Base-by-base conservation (phyloP, 225 moss, liverwort and hornwort genomes). In the Ulota crispa region DNA sequence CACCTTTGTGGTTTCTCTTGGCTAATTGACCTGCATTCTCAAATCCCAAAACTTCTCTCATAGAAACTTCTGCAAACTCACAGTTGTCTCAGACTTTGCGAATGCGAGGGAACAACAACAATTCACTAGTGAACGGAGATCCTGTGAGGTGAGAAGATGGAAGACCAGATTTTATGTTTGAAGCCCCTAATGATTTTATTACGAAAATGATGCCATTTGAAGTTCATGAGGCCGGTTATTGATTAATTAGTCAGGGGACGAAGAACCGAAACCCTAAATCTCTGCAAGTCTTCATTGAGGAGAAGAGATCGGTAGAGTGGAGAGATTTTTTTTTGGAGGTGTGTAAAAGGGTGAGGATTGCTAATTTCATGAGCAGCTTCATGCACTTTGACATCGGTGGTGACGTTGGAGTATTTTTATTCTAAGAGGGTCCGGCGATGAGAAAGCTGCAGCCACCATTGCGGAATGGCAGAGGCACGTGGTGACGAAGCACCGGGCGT, bases 251-350 rank as follows among this genome's bases (percentile, higher is more conserved):
- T 60, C 59, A 82, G 23, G 61, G 76, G 47, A 61, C 60, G 13
- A 34, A 60, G 60, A 76, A 76, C 45, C 21, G 76, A 68, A 82
- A 76, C 68, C 61, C 82, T 82, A 76, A 75, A 60, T 59, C 47
- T 75, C 82, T 34, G 45, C 68, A 59, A 34, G 75, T 34, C 24
- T 47, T 82, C 75, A 32, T 68, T 32, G 26, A 32, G 4, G 12
- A 43, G 43, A 26, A 68, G 24, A 9, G 68, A 47, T 68, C 59
- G 28, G 30, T 27, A 30, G 31, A 21, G 23, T 31, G 42, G 66
- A 41, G 53, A 56, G 15, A 71, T 20, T 42, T 73, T 37, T n/a
- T 43, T 42, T 16, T 4, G 2, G 2, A 32, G 55, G 56, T n/a
- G 23, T 57, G 45, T 55, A 26, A 57, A 30, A 26, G 56, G 20